Percentiles rank a stretch among this genome's conserved stretches.
phyloP scores from a whole-genome alignment of 805 yeast genomes.

The Saccharomycopsis sp. region DNA sequence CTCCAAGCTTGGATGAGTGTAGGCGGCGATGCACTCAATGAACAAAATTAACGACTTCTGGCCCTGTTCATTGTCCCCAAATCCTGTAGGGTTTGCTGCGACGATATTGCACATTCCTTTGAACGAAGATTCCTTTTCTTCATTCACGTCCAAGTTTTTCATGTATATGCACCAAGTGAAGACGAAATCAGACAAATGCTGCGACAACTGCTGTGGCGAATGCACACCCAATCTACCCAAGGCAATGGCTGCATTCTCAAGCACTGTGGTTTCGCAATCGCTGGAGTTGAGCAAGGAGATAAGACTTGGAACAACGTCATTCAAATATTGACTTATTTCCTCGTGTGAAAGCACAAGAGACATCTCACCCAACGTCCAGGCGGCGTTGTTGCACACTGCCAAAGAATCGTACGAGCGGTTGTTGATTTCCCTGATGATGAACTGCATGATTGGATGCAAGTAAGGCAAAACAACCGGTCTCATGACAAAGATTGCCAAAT shows the following conservation, averaged over 20 bases:
- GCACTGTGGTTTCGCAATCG: constrained; percentile 53
- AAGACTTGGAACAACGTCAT: constrained; percentile 47
- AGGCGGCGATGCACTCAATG: constrained; percentile 52
- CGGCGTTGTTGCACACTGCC: constrained; percentile 79
- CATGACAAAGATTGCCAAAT: constrained; percentile 60
- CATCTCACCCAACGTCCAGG: constrained; percentile 91
- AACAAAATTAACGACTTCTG: constrained; percentile 45
- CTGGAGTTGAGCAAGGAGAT: constrained; percentile 51
- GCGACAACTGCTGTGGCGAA: constrained; percentile 51
- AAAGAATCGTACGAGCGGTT: constrained; percentile 41
- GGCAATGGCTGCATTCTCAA: constrained; percentile 86
- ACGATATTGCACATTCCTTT: constrained; percentile 74
- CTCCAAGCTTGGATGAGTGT: constrained; percentile 42
- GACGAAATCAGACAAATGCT: constrained; percentile 51
- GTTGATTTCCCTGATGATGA: constrained; percentile 63
- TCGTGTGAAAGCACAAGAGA: constrained; percentile 48
- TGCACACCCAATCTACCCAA: constrained; percentile 76
- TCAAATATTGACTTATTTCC: constrained; percentile 45
- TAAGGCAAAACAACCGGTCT: constrained; percentile 41
- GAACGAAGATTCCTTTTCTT: constrained; percentile 84
- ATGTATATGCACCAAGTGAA: constrained; percentile 67
- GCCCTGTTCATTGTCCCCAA: constrained; percentile 38
- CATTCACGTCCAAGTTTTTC: constrained; percentile 63
- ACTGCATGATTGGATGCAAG: constrained; percentile 48
- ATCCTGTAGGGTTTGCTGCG: constrained; percentile 57